Conservation (phyloP, 2,329 filamentous ascomycete genomes). For the Colletotrichum nymphaeae region DNA sequence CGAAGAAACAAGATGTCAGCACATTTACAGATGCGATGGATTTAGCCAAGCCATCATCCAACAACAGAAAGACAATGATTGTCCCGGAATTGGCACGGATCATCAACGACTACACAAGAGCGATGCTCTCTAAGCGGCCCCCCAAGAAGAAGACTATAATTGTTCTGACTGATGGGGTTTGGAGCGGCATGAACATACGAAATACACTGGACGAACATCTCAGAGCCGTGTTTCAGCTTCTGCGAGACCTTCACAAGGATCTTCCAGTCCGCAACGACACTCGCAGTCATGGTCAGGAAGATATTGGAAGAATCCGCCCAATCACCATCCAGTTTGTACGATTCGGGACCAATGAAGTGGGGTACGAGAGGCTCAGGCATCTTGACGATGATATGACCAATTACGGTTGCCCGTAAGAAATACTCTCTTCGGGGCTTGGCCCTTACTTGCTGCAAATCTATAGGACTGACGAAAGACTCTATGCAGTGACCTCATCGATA, state of each 20-base stretch:
- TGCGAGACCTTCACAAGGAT: slow-evolving; percentile 1
- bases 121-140: neutral
- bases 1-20: neutral
- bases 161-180: slow-evolving; percentile 12
- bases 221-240: neutral
- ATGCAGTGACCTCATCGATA: slow-evolving; percentile 42
- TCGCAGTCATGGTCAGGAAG: neutral
- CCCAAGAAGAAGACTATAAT: slow-evolving; percentile 15
- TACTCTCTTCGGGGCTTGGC: no score
- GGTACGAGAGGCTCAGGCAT: slow-evolving; percentile 35
- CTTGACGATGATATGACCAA: slow-evolving; percentile 20
- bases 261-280: no score
- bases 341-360: slow-evolving; percentile 41
- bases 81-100: slow-evolving; percentile 5
- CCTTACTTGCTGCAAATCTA: no score
- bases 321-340: slow-evolving; percentile 45
- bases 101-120: slow-evolving; percentile 16
- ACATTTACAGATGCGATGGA: neutral
- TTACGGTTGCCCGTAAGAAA: slow-evolving; percentile 14
- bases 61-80: neutral
- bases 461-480: no score
- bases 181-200: neutral
- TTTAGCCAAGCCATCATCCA: neutral
- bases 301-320: slow-evolving; percentile 33
- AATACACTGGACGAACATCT: neutral